A percentile compares a stretch with the other conserved stretches of the same genome.
Evolutionary conservation across 345 rosid genomes (phyloP).

Genomic region (Linum tenue): DNA sequence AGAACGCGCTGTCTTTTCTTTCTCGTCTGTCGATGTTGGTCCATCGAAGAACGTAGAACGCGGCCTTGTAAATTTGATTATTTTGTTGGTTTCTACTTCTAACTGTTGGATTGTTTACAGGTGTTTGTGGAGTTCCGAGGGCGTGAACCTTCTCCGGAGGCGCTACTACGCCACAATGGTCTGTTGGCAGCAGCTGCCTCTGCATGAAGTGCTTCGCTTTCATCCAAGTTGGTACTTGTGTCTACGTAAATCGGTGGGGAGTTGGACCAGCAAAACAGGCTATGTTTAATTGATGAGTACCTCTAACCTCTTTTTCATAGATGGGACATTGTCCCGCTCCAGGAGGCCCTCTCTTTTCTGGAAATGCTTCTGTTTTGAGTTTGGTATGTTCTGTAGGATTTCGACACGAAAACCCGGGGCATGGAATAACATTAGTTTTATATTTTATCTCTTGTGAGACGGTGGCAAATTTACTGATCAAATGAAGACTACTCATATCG

Average conservation of each 20-base stretch:
- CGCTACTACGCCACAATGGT: constrained; percentile 82
- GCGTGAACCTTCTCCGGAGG: constrained; percentile 82
- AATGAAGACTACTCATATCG: no score
- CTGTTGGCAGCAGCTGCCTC: constrained; percentile 41
- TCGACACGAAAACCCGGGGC: no score
- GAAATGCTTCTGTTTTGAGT: no score
- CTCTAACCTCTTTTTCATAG: no score
- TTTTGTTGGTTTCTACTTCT: not conserved
- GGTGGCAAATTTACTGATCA: no score
- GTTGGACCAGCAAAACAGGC: not conserved
- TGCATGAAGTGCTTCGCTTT: constrained; percentile 14
- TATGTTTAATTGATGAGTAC: no score
- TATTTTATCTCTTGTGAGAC: no score
- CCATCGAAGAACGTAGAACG: no score
- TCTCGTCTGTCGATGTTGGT: not conserved
- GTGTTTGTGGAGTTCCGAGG: constrained; percentile 87
- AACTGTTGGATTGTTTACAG: constrained; percentile 18
- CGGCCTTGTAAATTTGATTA: not conserved
- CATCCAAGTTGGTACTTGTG: not conserved
- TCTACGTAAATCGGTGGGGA: not conserved
- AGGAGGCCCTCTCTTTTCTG: no score
- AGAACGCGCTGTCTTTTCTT: not conserved
- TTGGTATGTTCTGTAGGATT: no score
- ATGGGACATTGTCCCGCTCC: no score
- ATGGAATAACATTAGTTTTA: no score